These are phyloP conservation scores for Fusarium veterinarium DNA, from an alignment of 2,329 filamentous ascomycete species.

Conservation along the genomic window DNA sequence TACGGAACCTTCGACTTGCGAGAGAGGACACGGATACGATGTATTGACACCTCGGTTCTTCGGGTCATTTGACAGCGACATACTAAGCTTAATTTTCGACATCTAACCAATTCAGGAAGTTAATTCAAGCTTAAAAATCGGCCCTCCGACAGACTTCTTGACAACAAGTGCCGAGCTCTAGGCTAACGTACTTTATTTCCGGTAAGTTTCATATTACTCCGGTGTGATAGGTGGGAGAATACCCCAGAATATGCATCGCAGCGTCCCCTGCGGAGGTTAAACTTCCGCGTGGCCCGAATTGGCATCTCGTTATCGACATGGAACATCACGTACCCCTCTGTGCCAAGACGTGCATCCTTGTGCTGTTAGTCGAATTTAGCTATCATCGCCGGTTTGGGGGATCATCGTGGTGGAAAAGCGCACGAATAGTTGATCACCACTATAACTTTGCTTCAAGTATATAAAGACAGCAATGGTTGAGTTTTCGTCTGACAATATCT, in stretches of 20 bases:
- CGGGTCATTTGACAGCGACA: background rate
- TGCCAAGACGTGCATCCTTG: background rate
- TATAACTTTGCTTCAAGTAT: fast-evolving
- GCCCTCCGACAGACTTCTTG: background rate
- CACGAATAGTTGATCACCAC: background rate
- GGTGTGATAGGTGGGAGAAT: constrained; percentile 9
- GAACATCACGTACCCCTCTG: background rate
- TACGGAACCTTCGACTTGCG: too few species aligned
- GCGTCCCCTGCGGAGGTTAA: constrained; percentile 1
- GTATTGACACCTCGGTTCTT: background rate
- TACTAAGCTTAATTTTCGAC: fast-evolving
- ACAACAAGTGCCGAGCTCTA: background rate
- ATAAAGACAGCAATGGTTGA: too few species aligned
- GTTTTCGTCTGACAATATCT: too few species aligned
- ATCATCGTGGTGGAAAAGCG: background rate
- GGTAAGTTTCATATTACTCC: fast-evolving
- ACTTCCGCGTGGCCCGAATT: constrained; percentile 17
- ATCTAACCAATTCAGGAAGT: background rate
- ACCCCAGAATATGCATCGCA: background rate
- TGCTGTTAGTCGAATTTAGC: background rate
- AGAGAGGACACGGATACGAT: background rate
- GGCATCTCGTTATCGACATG: constrained; percentile 1
- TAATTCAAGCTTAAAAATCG: background rate
- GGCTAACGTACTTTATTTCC: background rate
- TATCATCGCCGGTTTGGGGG: background rate